Base-by-base conservation (phyloP, 2,329 filamentous ascomycete genomes). In the Orbilia blumenaviensis region DNA sequence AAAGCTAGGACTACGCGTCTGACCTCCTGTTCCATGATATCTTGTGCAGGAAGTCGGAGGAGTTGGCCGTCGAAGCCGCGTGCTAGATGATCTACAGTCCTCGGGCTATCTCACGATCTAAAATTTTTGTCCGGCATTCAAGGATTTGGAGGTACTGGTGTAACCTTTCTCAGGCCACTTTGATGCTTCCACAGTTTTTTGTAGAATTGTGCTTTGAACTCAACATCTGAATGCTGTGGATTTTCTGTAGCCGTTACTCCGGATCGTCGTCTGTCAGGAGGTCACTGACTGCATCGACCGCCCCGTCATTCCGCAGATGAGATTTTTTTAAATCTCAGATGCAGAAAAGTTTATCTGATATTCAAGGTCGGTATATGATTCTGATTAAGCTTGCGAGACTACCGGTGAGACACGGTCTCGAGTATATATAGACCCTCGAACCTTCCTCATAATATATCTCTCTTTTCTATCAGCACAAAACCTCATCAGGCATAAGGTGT, bases 11-110 rank as follows among this genome's bases (percentile, higher is more conserved):
- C 36, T 46, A 41, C 46, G 34, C 63, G 27, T 68, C 46, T 52
- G 46, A 58, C 42, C 23, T 68, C 56, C 50, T 4, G 18, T 41
- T 25, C 16, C 52, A 46, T 44, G 60, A 58, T 63, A 48, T 27
- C 25, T 54, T 41, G 25, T 41, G 23, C 41, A 27, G n/a, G 12
- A 25, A 54, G 3, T 58, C 72, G 72, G 72, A 54, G 44, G 34
- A 48, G 21, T 18, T 50, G 48, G 64, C 72, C 72, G 72, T 75
- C 58, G 50, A 64, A 64, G 64, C 72, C 72, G 72, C 64, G 61
- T 29, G 14, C 29, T 34, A 56, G 46, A 69, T 14, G 72, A 76
- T 76, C 72, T 68, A 60, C 72, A 46, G 1, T 16, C 52, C 42
- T 48, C 54, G 41, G 36, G 41, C 42, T 42, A 54, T 56, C 44